These are phyloP conservation scores for Pichia membranifaciens DNA, from an alignment of 805 yeast species.

Conservation along the genomic window DNA sequence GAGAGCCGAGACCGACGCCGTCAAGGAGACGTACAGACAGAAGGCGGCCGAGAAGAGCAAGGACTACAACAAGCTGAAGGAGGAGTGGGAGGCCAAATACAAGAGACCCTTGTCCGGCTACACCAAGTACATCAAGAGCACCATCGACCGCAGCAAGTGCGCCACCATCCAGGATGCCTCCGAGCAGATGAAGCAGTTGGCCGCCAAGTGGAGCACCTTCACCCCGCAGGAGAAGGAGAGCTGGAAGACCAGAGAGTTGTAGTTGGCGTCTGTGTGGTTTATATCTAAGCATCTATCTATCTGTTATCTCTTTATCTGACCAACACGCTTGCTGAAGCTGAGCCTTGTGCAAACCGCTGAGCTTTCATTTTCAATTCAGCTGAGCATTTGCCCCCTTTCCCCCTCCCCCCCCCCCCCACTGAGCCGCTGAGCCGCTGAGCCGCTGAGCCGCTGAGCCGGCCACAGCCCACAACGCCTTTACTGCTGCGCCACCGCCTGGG, in stretches of 20 bases:
- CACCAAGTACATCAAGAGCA: conserved; percentile 18
- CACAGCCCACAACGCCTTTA: too few species aligned
- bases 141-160: conserved; percentile 14
- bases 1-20: conserved; percentile 18
- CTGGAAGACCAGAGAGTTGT: conserved; percentile 18
- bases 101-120: conserved; percentile 21
- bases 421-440: too few species aligned
- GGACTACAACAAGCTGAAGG: conserved; percentile 13
- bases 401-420: too few species aligned
- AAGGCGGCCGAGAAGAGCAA: conserved; percentile 2
- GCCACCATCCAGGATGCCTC: conserved; percentile 14
- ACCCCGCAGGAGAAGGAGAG: conserved; percentile 20
- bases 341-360: too few species aligned
- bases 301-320: too few species aligned
- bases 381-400: too few species aligned
- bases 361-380: too few species aligned
- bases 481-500: too few species aligned
- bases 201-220: conserved; percentile 20
- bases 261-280: too few species aligned
- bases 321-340: too few species aligned
- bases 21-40: conserved; percentile 14
- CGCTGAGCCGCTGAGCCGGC: too few species aligned
- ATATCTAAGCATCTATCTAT: too few species aligned
- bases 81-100: conserved; percentile 24
- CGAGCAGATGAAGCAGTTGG: conserved; percentile 17